Evolutionary conservation across 371 early-diverging fungal species (phyloP).

Genomic region (Phascolomyces articulosus): DNA sequence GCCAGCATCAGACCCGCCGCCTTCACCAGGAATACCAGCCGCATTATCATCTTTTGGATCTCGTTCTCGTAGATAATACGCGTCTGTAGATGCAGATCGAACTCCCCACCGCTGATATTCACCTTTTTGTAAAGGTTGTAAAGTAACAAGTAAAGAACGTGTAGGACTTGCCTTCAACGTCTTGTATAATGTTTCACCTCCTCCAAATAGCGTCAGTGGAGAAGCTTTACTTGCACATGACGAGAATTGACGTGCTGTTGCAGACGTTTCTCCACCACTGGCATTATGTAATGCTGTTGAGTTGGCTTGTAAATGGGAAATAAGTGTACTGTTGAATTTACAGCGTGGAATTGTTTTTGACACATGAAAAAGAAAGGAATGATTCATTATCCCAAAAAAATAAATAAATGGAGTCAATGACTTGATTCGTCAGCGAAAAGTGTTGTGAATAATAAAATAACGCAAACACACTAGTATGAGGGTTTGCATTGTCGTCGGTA

Average conservation of each 20-base stretch:
- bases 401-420: too few species aligned
- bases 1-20: too few species aligned
- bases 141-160: conserved; percentile 28
- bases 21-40: conserved; percentile 10
- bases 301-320: conserved; percentile 22
- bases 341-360: conserved; percentile 50
- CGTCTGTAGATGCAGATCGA: conserved; percentile 17
- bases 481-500: conserved; percentile 1
- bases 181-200: conserved; percentile 30
- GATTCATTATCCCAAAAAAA: too few species aligned
- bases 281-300: conserved; percentile 27
- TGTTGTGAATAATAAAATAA: too few species aligned
- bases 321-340: conserved; percentile 24
- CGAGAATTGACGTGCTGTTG: conserved; percentile 25
- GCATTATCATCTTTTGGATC: conserved; percentile 27
- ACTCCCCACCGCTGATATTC: neutral
- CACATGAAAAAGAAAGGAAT: conserved; percentile 46
- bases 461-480: too few species aligned
- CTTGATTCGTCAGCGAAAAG: conserved; percentile 3
- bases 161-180: conserved; percentile 16
- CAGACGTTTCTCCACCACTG: conserved; percentile 9
- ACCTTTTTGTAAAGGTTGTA: conserved; percentile 26
- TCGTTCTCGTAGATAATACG: conserved; percentile 28
- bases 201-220: conserved; percentile 38
- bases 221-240: conserved; percentile 14